Conservation (phyloP, 78 protist species). For the slime mould (Dictyostelium discoideum) region DNA sequence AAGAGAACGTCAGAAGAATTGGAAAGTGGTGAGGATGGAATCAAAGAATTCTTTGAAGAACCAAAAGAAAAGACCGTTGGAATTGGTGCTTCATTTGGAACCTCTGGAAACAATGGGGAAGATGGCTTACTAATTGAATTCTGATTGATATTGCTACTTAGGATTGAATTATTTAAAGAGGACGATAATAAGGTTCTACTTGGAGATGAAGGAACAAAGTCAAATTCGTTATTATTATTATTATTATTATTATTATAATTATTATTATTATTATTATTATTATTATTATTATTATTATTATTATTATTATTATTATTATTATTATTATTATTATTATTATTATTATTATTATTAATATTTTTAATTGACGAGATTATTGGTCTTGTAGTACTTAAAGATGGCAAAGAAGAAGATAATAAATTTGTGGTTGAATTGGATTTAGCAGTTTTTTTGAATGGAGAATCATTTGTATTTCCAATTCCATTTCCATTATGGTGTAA, state of each 20-base stretch:
- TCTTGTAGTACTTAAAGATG: neutral
- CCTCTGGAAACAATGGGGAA: neutral
- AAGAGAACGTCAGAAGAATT: neutral
- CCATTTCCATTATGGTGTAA: neutral
- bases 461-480: neutral
- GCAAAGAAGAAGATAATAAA: neutral
- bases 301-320: neutral
- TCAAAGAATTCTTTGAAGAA: neutral
- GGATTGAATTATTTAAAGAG: neutral
- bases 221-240: neutral
- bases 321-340: neutral
- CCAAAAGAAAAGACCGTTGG: conserved; percentile 18
- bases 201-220: conserved; percentile 50
- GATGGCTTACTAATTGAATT: neutral
- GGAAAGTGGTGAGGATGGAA: conserved; percentile 13
- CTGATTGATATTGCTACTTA: neutral
- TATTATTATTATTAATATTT: neutral
- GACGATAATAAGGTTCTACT: neutral
- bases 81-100: conserved; percentile 12
- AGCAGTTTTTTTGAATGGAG: too few species aligned
- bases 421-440: too few species aligned
- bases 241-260: neutral
- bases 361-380: neutral
- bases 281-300: neutral
- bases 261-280: neutral